These are phyloP conservation scores for Scenedesmus sp. DNA, from an alignment of 163 green algal species.

Conservation along the genomic window DNA sequence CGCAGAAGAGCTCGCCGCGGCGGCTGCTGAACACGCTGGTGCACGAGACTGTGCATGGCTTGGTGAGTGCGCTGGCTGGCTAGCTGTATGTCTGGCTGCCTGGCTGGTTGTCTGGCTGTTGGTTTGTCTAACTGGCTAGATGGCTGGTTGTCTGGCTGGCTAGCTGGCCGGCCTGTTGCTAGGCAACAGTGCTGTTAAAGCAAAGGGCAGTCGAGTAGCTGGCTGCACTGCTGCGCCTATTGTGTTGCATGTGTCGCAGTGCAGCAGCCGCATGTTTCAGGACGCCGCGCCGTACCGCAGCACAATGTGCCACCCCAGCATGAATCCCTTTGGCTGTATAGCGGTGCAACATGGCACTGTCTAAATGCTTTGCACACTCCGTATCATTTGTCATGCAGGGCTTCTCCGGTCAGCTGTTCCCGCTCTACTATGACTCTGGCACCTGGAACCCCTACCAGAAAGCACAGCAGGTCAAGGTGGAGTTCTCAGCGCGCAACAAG, in stretches of 20 bases:
- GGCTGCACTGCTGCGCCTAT: no score
- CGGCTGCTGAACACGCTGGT: constrained; percentile 45
- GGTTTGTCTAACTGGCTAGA: not conserved
- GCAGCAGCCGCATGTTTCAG: no score
- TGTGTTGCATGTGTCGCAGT: no score
- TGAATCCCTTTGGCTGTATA: no score
- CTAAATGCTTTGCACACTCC: no score
- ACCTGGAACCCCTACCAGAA: constrained; percentile 49
- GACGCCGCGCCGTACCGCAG: no score
- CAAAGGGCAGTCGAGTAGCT: no score
- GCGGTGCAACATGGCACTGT: no score
- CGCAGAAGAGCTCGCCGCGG: not conserved
- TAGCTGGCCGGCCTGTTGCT: no score
- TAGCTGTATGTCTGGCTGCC: not conserved
- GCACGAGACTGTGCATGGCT: constrained; percentile 40
- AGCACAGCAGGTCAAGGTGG: constrained; percentile 21
- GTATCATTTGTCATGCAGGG: constrained; percentile 5
- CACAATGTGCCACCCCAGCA: no score
- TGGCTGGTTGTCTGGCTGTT: not conserved
- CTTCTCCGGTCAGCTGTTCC: constrained; percentile 42
- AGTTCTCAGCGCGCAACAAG: constrained; percentile 24
- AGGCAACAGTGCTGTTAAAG: no score
- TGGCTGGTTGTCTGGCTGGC: not conserved
- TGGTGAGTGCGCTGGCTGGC: constrained; percentile 28
- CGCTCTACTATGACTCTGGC: constrained; percentile 39